Evolutionary conservation across 2,329 filamentous ascomycete genomes (phyloP), one percentile per base, ranked within the genome.

Genomic region (Pestalotiopsis sp.): DNA sequence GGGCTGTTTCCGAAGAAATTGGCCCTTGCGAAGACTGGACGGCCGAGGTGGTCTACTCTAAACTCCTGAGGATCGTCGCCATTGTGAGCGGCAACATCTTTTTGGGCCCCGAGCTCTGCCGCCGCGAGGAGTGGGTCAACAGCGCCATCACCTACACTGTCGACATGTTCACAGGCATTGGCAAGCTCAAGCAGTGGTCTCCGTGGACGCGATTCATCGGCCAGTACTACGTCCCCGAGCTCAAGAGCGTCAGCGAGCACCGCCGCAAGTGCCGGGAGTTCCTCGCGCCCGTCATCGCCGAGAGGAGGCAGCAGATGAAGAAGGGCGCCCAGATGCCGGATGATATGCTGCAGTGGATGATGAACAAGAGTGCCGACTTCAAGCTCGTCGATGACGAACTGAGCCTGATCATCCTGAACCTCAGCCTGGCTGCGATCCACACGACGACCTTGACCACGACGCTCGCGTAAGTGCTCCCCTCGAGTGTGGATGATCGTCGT

Each of bases 391-490:
- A 78, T 64, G 71, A 77, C 31, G 73, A 78, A 13, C 67, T 85
- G 6, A 79, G 82, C 0, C 77, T 78, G 66, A 71, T 80, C 4
- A 83, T 85, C 72, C 77, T 86, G 3, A 74, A 73, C 0, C 70
- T 86, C 17, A 82, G 78, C 56, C 82, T 87, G 70, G 84, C 84
- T 0, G 80, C 85, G 1, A 86, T 88, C 41, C 83, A 86, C 69
- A 86, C 84, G 0, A 87, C 84, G 0, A 80, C 82, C 0, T 64
- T 82, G 62, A 80, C 82, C 0, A 68, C 81, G 0, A 84, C 82
- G 0, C 86, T 78, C 69, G 81, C 72, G 80, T 82, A 70, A 70
- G 80, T 72, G 13, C 12, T 36, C 31, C 31, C 31, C 31, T 41
- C 17, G 45, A n/a, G 17, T 23, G 31, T 36, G 13, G 45, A 56